Evolutionary conservation across 139 green algal genomes (phyloP).

Genomic region (Chlorella sp.): DNA sequence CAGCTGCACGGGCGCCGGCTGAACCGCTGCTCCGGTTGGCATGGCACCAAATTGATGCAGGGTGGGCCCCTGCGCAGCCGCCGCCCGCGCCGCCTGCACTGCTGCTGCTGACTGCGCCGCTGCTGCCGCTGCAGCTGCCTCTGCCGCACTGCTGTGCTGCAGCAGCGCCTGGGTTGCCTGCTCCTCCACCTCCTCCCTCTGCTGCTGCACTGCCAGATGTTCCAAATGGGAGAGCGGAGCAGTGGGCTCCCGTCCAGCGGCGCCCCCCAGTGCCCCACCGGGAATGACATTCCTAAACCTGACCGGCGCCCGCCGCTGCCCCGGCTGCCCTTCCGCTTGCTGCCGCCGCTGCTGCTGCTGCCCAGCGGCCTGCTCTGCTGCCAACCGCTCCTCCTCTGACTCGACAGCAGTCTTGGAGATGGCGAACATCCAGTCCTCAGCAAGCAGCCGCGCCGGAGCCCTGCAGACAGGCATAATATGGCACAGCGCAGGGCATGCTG

Average conservation of each 20-base stretch:
- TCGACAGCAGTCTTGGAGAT: not conserved
- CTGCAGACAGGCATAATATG: not conserved
- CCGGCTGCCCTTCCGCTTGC: not conserved
- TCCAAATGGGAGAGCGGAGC: not conserved
- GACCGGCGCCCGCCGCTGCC: not conserved
- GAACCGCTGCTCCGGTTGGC: not conserved
- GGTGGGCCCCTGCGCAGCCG: not conserved
- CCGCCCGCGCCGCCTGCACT: not conserved
- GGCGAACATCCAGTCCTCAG: slow-evolving; percentile 24
- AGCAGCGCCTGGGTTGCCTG: not conserved
- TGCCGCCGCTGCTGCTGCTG: not conserved
- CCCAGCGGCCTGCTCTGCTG: not conserved
- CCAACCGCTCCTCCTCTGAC: not conserved
- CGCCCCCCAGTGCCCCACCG: not conserved
- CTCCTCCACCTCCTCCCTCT: not conserved
- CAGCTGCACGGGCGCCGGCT: not conserved
- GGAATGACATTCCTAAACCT: slow-evolving; percentile 2
- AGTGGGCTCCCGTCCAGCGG: not conserved
- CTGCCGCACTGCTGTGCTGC: not conserved
- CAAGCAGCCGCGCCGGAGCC: not conserved
- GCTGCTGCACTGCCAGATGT: not conserved
- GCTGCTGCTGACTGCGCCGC: not conserved
- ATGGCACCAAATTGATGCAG: not conserved
- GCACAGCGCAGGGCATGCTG: not conserved
- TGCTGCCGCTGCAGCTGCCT: not conserved